Percentiles rank a stretch among this genome's conserved stretches.
Conservation (phyloP, 208 protist genomes). For the Acanthamoeba rhysodes region DNA sequence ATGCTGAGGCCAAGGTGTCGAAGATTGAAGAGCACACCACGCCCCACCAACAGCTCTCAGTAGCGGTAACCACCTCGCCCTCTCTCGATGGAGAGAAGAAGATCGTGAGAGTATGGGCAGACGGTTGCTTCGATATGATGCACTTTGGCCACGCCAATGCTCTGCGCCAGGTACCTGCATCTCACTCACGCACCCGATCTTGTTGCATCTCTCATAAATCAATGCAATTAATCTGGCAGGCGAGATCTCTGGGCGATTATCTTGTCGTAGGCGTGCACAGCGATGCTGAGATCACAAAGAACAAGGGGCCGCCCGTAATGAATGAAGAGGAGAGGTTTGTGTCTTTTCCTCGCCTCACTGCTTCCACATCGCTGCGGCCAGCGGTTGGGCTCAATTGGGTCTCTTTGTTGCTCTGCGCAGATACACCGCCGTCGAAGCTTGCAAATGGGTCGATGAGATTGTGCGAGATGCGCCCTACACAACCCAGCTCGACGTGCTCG, state of each 20-base stretch:
- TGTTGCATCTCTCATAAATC: not conserved
- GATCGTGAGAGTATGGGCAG: slow-evolving; percentile 94
- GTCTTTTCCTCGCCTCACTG: not conserved
- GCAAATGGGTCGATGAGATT: slow-evolving; percentile 99
- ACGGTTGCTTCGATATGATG: slow-evolving; percentile 98
- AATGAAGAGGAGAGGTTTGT: slow-evolving; percentile 95
- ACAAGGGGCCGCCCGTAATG: slow-evolving; percentile 98
- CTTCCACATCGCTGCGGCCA: not conserved
- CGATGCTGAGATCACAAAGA: slow-evolving; percentile 96
- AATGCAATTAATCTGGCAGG: slow-evolving; percentile 83
- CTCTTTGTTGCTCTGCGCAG: slow-evolving; percentile 21
- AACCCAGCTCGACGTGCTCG: slow-evolving; percentile 87
- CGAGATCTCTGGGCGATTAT: slow-evolving; percentile 93
- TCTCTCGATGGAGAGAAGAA: slow-evolving; percentile 19
- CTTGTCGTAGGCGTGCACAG: slow-evolving; percentile 98
- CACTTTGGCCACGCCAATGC: slow-evolving; percentile 94
- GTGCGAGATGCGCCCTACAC: slow-evolving; percentile 96
- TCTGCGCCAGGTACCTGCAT: slow-evolving; percentile 31
- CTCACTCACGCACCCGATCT: not conserved
- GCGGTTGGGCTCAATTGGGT: not conserved
- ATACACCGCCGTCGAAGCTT: slow-evolving; percentile 94
- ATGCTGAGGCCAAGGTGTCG: not conserved
- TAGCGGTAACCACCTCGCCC: not conserved
- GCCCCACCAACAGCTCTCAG: not conserved
- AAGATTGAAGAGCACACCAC: slow-evolving; percentile 3